phyloP scores from a whole-genome alignment of 2,329 filamentous ascomycete species.

The Cryphonectria japonica region DNA sequence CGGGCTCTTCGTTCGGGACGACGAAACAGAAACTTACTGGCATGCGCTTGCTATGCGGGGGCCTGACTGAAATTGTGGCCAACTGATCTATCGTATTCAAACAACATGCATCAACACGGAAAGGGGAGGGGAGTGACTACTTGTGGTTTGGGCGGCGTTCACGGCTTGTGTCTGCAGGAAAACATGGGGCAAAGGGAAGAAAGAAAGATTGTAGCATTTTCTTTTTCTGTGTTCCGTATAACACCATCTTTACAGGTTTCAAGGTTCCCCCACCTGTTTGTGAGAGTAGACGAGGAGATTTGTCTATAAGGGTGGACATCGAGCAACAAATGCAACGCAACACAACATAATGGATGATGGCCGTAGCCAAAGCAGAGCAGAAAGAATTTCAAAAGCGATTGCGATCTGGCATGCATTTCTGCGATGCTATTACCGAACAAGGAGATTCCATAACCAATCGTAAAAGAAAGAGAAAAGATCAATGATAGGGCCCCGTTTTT shows the following conservation, averaged over 20 bases:
- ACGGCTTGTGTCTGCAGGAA: conserved; percentile 18
- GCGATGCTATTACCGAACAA: neutral
- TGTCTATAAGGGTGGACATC: neutral
- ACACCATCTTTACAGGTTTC: conserved; percentile 20
- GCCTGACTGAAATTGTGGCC: neutral
- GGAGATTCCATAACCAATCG: neutral
- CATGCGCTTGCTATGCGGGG: neutral
- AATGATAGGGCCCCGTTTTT: neutral
- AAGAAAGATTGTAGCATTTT: conserved; percentile 17
- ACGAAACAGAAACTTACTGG: neutral
- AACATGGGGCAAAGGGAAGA: conserved; percentile 9
- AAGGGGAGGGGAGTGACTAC: neutral
- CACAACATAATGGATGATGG: neutral
- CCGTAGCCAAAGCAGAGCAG: conserved; percentile 7
- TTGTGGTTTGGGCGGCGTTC: conserved; percentile 10
- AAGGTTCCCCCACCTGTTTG: neutral
- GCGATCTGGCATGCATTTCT: neutral
- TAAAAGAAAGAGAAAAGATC: neutral
- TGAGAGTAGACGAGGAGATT: conserved; percentile 8
- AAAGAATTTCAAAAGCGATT: neutral
- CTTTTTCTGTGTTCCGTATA: conserved; percentile 19
- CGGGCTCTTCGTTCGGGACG: neutral
- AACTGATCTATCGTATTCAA: conserved; percentile 8
- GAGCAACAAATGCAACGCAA: neutral
- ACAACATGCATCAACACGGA: conserved; percentile 14